A percentile compares a stretch with the other conserved stretches of the same genome.
These are phyloP conservation scores for Penicillium ochrochloron DNA, from an alignment of 495 filamentous ascomycete genomes.

Conservation along the genomic window DNA sequence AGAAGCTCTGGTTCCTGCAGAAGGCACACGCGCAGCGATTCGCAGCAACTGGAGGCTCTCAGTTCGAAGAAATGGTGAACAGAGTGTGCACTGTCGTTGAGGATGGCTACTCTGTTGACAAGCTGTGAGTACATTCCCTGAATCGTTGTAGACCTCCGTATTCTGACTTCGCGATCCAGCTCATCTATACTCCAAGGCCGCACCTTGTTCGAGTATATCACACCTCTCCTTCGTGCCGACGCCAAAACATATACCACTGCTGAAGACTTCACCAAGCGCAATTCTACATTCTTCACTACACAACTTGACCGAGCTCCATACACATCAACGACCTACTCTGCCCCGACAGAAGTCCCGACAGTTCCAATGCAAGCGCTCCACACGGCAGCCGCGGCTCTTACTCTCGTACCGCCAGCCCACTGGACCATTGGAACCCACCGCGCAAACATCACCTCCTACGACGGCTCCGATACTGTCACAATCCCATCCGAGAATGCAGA, in stretches of 20 bases:
- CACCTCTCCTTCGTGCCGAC: slow-evolving; percentile 60
- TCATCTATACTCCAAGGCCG: slow-evolving; percentile 37
- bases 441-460: slow-evolving; percentile 45
- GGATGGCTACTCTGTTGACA: slow-evolving; percentile 32
- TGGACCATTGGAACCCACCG: slow-evolving; percentile 46
- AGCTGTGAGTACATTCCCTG: slow-evolving; percentile 34
- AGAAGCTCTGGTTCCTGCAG: slow-evolving; percentile 83
- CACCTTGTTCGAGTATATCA: slow-evolving; percentile 44
- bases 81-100: slow-evolving; percentile 38
- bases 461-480: slow-evolving; percentile 32
- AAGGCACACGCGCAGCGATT: slow-evolving; percentile 64
- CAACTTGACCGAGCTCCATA: slow-evolving; percentile 43
- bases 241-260: slow-evolving; percentile 65
- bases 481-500: slow-evolving; percentile 14
- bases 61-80: slow-evolving; percentile 56
- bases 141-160: not conserved
- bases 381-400: slow-evolving; percentile 42
- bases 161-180: slow-evolving; percentile 23
- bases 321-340: slow-evolving; percentile 23
- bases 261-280: slow-evolving; percentile 59
- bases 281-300: slow-evolving; percentile 66
- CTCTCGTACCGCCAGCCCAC: slow-evolving; percentile 43
- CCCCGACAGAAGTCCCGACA: slow-evolving; percentile 15
- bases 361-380: slow-evolving; percentile 45
- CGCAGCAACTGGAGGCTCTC: slow-evolving; percentile 36